Base-by-base conservation (phyloP, 2,329 filamentous ascomycete species). In the Penicillium corylophilum region DNA sequence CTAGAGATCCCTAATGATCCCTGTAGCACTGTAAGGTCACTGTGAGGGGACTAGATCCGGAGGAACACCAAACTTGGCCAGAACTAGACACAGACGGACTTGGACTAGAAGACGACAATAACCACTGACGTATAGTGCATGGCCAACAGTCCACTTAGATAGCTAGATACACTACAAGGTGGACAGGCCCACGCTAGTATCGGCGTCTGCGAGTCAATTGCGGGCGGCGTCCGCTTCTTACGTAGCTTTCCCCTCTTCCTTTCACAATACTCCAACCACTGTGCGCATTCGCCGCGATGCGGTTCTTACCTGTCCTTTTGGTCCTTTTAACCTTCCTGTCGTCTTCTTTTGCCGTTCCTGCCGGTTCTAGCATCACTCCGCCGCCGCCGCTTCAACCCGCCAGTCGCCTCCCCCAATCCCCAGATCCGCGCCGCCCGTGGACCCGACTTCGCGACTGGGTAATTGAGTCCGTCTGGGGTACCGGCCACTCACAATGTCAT, bases 401-500 rank as follows among this genome's bases (percentile, higher is more conserved):
- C 23, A 61, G 57, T 18, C 55, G 65, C 26, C 54, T 65, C n/a
- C 55, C 63, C 16, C 66, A 68, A 36, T 29, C 59, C n/a, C 62
- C 67, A 13, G 57, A 64, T 45, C 61, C 65, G 18, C 59, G 62
- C 44, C 64, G 70, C 7, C 65, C 71, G 52, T 75, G 72, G 70
- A 70, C 59, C 48, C 66, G 66, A 47, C 49, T 76, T 15, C 69
- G 74, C 28, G 70, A 77, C 55, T 70, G 73, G 56, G 54, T 74
- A 8, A 75, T 77, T 45, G 70, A 76, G 52, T 64, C 65, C 3
- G 66, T 78, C 52, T 78, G 76, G 76, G 66, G 66, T 3, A 62
- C 71, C 40, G 66, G 54, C 35, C 35, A 38, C 16, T 53, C 70
- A 4, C 59, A 62, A 36, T 60, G 62, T 13, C 56, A 61, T 39